A percentile compares a stretch with the other conserved stretches of the same genome.
Conservation (phyloP, 2,329 filamentous ascomycete species). For the Hymenoscyphus infarciens region DNA sequence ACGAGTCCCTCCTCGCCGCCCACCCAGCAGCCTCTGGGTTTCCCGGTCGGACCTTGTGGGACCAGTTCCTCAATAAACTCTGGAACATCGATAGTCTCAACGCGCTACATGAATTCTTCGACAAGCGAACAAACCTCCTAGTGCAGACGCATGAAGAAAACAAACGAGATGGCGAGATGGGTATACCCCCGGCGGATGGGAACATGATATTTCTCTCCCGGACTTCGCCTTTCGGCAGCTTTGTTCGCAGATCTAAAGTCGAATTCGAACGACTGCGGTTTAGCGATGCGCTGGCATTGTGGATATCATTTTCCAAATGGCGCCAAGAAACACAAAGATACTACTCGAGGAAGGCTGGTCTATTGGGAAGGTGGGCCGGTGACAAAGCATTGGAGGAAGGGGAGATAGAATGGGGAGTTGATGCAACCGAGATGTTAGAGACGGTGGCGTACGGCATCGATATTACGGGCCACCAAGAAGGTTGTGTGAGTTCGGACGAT, state of each 20-base stretch:
- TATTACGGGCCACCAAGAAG: conserved; percentile 29
- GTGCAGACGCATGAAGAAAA: conserved; percentile 60
- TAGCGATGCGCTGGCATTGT: conserved; percentile 71
- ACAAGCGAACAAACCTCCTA: conserved; percentile 53
- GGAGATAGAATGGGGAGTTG: conserved; percentile 48
- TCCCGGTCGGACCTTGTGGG: conserved; percentile 81
- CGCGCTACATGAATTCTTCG: conserved; percentile 74
- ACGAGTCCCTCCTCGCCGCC: conserved; percentile 54
- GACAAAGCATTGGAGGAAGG: conserved; percentile 52
- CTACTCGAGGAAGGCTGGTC: conserved; percentile 53
- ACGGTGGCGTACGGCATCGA: conserved; percentile 30
- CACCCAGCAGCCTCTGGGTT: conserved; percentile 53
- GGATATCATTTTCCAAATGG: conserved; percentile 79
- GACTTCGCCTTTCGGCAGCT: conserved; percentile 76
- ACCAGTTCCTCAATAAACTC: conserved; percentile 73
- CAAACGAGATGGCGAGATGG: conserved; percentile 51
- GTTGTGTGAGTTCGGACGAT: conserved; percentile 68
- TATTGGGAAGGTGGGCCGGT: conserved; percentile 47
- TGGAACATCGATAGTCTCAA: conserved; percentile 84
- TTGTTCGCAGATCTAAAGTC: conserved; percentile 70
- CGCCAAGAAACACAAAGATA: conserved; percentile 66
- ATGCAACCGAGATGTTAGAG: conserved; percentile 41
- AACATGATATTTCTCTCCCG: conserved; percentile 61
- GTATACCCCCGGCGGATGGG: conserved; percentile 45
- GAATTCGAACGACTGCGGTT: conserved; percentile 82